These are phyloP conservation scores for Paradendryphiella salina DNA, from an alignment of 2,329 filamentous ascomycete genomes.

Conservation along the genomic window DNA sequence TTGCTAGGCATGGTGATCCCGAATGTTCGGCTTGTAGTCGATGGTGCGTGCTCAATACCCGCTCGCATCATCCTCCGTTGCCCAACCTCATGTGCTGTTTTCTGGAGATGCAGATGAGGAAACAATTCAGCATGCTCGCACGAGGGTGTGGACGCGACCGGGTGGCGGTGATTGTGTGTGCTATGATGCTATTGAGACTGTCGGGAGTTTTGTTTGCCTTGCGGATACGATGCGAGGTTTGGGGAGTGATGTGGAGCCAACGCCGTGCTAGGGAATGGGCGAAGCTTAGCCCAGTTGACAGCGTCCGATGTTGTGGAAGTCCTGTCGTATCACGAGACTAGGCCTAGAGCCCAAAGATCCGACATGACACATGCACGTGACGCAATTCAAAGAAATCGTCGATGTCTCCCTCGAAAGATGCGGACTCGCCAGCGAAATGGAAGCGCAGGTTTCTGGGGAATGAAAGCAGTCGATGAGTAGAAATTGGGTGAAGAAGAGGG, in stretches of 20 bases:
- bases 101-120: constrained; percentile 18
- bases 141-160: constrained; percentile 3
- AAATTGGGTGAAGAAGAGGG: constrained; percentile 20
- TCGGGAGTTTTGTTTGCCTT: constrained; percentile 4
- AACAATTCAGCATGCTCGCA: constrained; percentile 38
- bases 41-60: constrained; percentile 17
- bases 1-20: constrained; percentile 15
- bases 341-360: constrained; percentile 12
- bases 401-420: constrained; percentile 5
- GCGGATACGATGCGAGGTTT: constrained; percentile 20
- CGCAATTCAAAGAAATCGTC: background rate
- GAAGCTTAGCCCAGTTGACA: constrained; percentile 7
- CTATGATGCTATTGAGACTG: background rate
- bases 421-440: background rate
- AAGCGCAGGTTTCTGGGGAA: background rate
- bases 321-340: constrained; percentile 29
- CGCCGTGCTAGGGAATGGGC: constrained; percentile 15
- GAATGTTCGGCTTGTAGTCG: constrained; percentile 11
- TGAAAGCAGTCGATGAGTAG: constrained; percentile 14
- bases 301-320: constrained; percentile 15
- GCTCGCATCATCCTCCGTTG: constrained; percentile 38
- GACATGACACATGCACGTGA: constrained; percentile 12
- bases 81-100: constrained; percentile 37
- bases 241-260: constrained; percentile 18
- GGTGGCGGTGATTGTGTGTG: constrained; percentile 4